Conservation (phyloP, 2,329 filamentous ascomycete species). For the Trichophyton equinum region DNA sequence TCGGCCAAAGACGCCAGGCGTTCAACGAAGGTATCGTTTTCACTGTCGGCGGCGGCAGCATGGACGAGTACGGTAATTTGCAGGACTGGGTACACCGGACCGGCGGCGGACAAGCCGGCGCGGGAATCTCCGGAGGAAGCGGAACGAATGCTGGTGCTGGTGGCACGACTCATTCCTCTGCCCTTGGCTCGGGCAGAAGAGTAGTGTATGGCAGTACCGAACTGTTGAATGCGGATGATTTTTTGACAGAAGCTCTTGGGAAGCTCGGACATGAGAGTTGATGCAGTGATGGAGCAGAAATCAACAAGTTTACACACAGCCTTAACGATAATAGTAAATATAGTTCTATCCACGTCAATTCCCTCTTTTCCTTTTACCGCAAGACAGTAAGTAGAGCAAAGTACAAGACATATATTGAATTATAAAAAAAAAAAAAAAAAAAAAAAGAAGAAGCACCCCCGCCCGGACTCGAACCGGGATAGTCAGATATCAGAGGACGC, state of each 20-base stretch:
- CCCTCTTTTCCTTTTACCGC: no score
- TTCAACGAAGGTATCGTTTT: constrained; percentile 91
- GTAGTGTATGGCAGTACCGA: constrained; percentile 93
- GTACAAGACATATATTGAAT: no score
- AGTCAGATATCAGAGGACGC: constrained; percentile 1
- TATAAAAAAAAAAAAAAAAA: neutral
- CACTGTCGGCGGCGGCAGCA: constrained; percentile 86
- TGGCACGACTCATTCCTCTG: constrained; percentile 17
- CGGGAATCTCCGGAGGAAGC: constrained; percentile 37
- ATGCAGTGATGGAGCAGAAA: neutral
- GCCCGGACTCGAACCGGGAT: constrained; percentile 3
- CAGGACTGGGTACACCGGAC: constrained; percentile 89
- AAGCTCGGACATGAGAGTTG: constrained; percentile 45
- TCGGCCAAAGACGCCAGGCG: constrained; percentile 79
- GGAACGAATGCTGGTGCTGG: constrained; percentile 19
- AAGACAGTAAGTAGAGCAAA: no score
- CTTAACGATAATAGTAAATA: no score
- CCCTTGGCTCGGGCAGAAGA: constrained; percentile 52
- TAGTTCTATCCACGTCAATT: no score
- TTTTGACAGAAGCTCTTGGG: constrained; percentile 45
- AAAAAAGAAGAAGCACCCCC: neutral
- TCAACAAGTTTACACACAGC: neutral
- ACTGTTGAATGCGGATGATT: constrained; percentile 50
- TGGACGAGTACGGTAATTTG: constrained; percentile 97
- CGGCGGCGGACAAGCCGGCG: constrained; percentile 41